Evolutionary conservation across 805 yeast species (phyloP).

Genomic region (Wickerhamomyces bovis): DNA sequence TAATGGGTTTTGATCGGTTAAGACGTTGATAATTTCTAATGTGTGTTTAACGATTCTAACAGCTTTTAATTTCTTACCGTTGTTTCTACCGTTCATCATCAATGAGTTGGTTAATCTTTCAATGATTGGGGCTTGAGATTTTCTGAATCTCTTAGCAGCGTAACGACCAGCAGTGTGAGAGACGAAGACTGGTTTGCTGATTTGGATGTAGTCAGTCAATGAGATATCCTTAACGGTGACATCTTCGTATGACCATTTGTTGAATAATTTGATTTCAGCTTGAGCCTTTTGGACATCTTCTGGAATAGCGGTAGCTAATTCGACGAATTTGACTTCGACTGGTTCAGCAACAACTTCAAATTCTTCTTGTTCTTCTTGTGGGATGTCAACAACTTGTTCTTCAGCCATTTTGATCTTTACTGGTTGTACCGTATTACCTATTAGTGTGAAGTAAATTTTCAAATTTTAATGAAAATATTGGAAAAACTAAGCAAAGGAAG

Average conservation of each 20-base stretch:
- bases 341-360: slow-evolving; percentile 75
- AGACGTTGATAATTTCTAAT: slow-evolving; percentile 92
- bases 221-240: slow-evolving; percentile 98
- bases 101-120: slow-evolving; percentile 99
- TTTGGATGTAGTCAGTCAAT: slow-evolving; percentile 95
- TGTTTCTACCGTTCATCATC: slow-evolving; percentile 99
- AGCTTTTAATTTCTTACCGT: slow-evolving; percentile 99
- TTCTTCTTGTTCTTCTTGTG: slow-evolving; percentile 45
- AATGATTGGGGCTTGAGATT: slow-evolving; percentile 98
- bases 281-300: slow-evolving; percentile 94
- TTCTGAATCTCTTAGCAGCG: slow-evolving; percentile 99
- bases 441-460: not conserved
- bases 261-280: slow-evolving; percentile 94
- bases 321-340: slow-evolving; percentile 69
- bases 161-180: slow-evolving; percentile 99
- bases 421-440: not conserved
- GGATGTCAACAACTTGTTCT: slow-evolving; percentile 46
- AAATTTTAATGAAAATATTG: not conserved
- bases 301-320: slow-evolving; percentile 94
- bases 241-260: slow-evolving; percentile 99
- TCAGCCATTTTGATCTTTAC: slow-evolving; percentile 62
- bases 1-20: slow-evolving; percentile 98
- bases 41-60: slow-evolving; percentile 99
- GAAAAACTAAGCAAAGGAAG: not conserved
- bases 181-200: slow-evolving; percentile 95